Evolutionary conservation across 2,329 filamentous ascomycete genomes (phyloP), one percentile per base, ranked within the genome.

Genomic region (Didymella sp.): DNA sequence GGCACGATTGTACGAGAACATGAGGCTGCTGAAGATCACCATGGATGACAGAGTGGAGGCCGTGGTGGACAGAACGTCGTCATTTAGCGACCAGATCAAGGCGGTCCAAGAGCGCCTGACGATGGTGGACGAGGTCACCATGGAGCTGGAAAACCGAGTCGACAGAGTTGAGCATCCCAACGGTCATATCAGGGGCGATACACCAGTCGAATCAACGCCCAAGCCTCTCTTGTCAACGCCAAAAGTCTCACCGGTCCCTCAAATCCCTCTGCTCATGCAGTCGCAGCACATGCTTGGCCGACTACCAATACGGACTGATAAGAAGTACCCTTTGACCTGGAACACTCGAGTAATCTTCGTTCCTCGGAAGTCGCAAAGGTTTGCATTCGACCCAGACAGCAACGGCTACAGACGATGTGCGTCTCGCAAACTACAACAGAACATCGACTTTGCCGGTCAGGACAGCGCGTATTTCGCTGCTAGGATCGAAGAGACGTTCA

Each of bases 11-110:
- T 77, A 77, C 56, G 61, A 76, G 51, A 77, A 76, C 59, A 76
- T 76, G 73, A 68, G 70, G 42, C 56, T 67, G 13, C 41, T 77
- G 49, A 77, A 77, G 56, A 66, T 77, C 31, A 67, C 71, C 44
- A 72, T 77, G 67, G 75, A 77, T 51, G 75, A 77, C 60, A 73
- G 70, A 60, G 70, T 77, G 31, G 75, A 77, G 61, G 74, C 73
- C 7, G 73, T 76, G n/a, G 73, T 77, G 19, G 75, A 77, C 60
- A 70, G 72, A 58, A 76, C 74, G 30, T 73, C 74, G 17, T 72
- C 75, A 33, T 73, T 72, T 61, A 68, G 72, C 45, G 70, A 76
- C 46, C 70, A 72, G 58, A 73, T 77, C 64, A 74, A 73, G 57
- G 61, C 60, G 9, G 64, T 76, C 27, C 71, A 75, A 50, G 72